Base-by-base conservation (phyloP, 1,284 basidiomycete species). In the Veloboletus limbatus region DNA sequence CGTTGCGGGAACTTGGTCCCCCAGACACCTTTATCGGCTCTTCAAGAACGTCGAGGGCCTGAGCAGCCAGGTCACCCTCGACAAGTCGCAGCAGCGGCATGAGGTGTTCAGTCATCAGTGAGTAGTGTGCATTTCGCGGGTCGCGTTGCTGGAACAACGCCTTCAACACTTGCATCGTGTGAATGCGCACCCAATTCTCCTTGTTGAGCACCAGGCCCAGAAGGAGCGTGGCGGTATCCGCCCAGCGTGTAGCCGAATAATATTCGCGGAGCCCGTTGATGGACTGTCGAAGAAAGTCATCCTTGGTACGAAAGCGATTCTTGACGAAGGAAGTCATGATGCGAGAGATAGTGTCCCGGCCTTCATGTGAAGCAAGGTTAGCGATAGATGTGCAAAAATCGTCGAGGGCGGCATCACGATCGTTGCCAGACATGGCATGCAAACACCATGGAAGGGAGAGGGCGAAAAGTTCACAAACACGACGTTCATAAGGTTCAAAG, bases 221-320 rank as follows among this genome's bases (percentile, higher is more conserved):
- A 11, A 97, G 78, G 8, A 94, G 72, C 0, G 90, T 90, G 38
- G 90, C 82, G 28, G 94, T 78, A 36, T 89, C 81, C 26, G 76
- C 82, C 86, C 77, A 93, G 63, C 74, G 77, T 57, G 79, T 82
- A 40, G 63, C 59, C 18, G 79, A 80, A 70, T 88, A 94, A 59
- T 92, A 81, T 58, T 95, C 91, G 24, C 91, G 82, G 33, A 97
- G 76, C 54, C 88, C 86, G 3, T 81, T 75, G 16, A 92, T 85
- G 0, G 92, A 93, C 63, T 97, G 93, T 3, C 92, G 83, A 48
- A 96, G 78, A 66, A 97, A 93, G 66, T 97, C 94, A 47, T 97
- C 95, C 62, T 88, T 88, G 2, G 92, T 92, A 34, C 94, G 78
- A 75, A 97, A 97, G 35, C 92, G 87, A 18, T 77, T 75, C 66